Evolutionary conservation across 2,329 filamentous ascomycete species (phyloP), one percentile per base, ranked within the genome.

Genomic region (Penicillium verrucosum): DNA sequence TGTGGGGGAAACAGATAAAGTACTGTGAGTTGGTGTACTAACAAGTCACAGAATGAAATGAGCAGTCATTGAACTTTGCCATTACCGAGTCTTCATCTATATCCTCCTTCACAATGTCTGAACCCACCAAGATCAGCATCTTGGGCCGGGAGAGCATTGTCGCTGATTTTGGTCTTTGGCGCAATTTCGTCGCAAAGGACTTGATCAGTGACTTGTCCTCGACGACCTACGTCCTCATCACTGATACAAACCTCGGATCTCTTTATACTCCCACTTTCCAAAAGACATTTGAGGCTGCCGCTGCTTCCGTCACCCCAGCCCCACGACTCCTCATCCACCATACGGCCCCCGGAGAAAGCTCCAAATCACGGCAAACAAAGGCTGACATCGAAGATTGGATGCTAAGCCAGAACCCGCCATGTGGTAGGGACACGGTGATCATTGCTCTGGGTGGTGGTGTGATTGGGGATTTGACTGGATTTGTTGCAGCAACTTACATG

Each of bases 401-500:
- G 85, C 81, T 97, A 57, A 85, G 86, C 64, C 86, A 96, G 68
- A 87, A 88, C 50, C 78, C 78, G n/a, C 78, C 78, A 87, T 99
- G 94, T 78, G 96, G 92, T 27, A 84, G 94, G 65, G 94, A 99
- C 75, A 96, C 92, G 0, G 90, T 99, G 62, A 87, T 99, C 57
- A 90, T 99, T 72, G 94, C 94, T 25, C 83, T 99, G 10, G 94
- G 94, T 32, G 94, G 94, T 62, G 94, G 94, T 56, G 94, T 99
- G 59, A 97, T 99, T 75, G 94, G 94, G 32, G 94, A 99, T 75
- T 89, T 99, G 89, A 92, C 96, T 61, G 94, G 94, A 51, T 99
- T 96, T 73, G 92, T 97, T 50, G 94, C 94, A 23, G 92, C 94
- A 38, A 99, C 94, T 37, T 99, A 97, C 78, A 99, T 99, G 94